These are phyloP conservation scores for Aspergillus ochraceoroseus DNA, from an alignment of 2,329 filamentous ascomycete genomes.

Conservation along the genomic window DNA sequence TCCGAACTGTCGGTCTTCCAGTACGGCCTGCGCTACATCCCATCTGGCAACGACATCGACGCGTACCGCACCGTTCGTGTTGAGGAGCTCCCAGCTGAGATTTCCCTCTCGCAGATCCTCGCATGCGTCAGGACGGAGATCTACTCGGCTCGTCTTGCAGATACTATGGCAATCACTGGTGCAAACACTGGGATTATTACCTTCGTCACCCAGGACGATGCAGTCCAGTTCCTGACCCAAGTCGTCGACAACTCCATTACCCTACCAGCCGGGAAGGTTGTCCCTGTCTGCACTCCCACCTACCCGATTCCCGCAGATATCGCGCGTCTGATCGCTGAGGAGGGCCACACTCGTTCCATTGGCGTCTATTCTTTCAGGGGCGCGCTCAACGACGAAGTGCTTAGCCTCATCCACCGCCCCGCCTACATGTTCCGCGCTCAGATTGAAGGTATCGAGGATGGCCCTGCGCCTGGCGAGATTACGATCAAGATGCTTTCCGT, in stretches of 20 bases:
- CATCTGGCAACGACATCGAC: slow-evolving; percentile 21
- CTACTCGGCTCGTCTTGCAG: slow-evolving; percentile 28
- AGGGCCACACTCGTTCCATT: slow-evolving; percentile 28
- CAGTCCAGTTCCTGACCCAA: slow-evolving; percentile 20
- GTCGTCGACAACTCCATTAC: slow-evolving; percentile 7
- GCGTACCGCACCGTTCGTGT: slow-evolving; percentile 31
- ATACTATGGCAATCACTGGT: slow-evolving; percentile 28
- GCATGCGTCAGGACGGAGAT: slow-evolving; percentile 25
- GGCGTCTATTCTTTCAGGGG: slow-evolving; percentile 17
- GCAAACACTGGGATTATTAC: slow-evolving; percentile 30
- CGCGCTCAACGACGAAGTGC: slow-evolving; percentile 11
- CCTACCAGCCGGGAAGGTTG: slow-evolving; percentile 21
- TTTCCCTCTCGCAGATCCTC: slow-evolving; percentile 26
- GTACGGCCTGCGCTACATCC: slow-evolving; percentile 32
- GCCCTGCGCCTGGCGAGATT: slow-evolving; percentile 9
- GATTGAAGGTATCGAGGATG: slow-evolving; percentile 20
- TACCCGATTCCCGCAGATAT: slow-evolving; percentile 28
- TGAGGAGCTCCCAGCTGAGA: slow-evolving; percentile 24
- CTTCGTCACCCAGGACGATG: slow-evolving; percentile 27
- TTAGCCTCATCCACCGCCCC: slow-evolving; percentile 11
- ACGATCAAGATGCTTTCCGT: slow-evolving; percentile 23
- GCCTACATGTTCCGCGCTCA: slow-evolving; percentile 6
- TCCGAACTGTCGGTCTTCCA: slow-evolving; percentile 27
- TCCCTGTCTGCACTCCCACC: slow-evolving; percentile 28
- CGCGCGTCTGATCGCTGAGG: slow-evolving; percentile 18